These are phyloP conservation scores for Populus hybrid DNA, from an alignment of 441 rosid genomes.

Conservation along the genomic window DNA sequence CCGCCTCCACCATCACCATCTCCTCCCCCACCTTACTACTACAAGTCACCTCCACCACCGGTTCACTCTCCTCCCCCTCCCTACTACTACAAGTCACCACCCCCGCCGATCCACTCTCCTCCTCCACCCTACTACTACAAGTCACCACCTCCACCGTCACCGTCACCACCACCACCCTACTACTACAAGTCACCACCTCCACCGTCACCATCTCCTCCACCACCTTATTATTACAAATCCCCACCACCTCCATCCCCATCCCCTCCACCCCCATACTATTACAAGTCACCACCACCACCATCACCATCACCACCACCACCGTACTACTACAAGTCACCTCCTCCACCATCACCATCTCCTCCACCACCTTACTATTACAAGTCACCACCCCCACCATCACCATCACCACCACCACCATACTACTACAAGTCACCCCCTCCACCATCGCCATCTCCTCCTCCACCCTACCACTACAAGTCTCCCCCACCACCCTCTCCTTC, in stretches of 20 bases:
- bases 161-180: conserved; percentile 25
- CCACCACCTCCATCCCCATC: neutral
- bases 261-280: conserved; percentile 31
- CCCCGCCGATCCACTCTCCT: conserved; percentile 32
- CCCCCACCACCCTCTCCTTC: conserved; percentile 37
- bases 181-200: conserved; percentile 34
- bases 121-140: conserved; percentile 35
- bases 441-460: conserved; percentile 21
- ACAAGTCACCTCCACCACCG: conserved; percentile 30
- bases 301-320: too few relatives aligned
- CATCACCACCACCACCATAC: conserved; percentile 35
- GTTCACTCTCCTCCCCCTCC: conserved; percentile 28
- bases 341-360: too few relatives aligned
- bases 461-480: conserved; percentile 36
- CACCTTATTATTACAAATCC: too few relatives aligned
- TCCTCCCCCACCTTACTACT: too few relatives aligned
- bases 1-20: too few relatives aligned
- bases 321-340: too few relatives aligned
- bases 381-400: conserved; percentile 40
- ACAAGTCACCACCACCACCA: too few relatives aligned
- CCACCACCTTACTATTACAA: conserved; percentile 1
- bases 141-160: conserved; percentile 23
- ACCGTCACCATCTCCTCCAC: too few relatives aligned
- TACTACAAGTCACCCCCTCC: conserved; percentile 35
- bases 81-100: conserved; percentile 35